Conservation (phyloP, 1,284 basidiomycete genomes). For the Cryptococcus neoformans region DNA sequence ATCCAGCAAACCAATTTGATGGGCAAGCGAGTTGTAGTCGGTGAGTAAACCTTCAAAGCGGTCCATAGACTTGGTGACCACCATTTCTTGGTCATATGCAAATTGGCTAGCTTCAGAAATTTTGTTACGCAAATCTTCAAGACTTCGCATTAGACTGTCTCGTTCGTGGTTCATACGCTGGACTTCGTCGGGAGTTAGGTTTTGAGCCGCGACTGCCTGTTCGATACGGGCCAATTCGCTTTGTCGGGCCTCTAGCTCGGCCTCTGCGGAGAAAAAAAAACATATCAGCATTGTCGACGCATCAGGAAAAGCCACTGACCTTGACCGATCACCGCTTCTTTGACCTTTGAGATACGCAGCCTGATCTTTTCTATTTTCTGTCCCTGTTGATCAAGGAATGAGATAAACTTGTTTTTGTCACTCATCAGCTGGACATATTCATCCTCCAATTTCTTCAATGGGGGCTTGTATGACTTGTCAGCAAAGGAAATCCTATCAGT, state of each 20-base stretch:
- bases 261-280: slow-evolving; percentile 52
- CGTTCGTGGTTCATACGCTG: slow-evolving; percentile 80
- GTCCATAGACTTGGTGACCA: slow-evolving; percentile 68
- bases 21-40: slow-evolving; percentile 66
- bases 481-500: not conserved
- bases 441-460: slow-evolving; percentile 39
- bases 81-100: slow-evolving; percentile 71
- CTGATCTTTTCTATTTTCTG: slow-evolving; percentile 45
- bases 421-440: slow-evolving; percentile 43
- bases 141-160: slow-evolving; percentile 63
- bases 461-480: slow-evolving; percentile 26
- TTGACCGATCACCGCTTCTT: slow-evolving; percentile 28
- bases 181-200: slow-evolving; percentile 80
- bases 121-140: slow-evolving; percentile 71
- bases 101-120: slow-evolving; percentile 65
- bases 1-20: slow-evolving; percentile 66
- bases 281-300: not conserved
- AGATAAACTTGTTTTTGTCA: slow-evolving; percentile 47
- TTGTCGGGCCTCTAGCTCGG: slow-evolving; percentile 48
- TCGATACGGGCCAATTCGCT: slow-evolving; percentile 61
- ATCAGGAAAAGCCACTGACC: slow-evolving; percentile 21
- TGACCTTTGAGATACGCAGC: slow-evolving; percentile 25
- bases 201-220: slow-evolving; percentile 71
- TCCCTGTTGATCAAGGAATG: slow-evolving; percentile 39
- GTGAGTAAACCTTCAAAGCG: slow-evolving; percentile 74